Evolutionary conservation across 495 filamentous ascomycete species (phyloP).

Genomic region (Xylaria palmicola): DNA sequence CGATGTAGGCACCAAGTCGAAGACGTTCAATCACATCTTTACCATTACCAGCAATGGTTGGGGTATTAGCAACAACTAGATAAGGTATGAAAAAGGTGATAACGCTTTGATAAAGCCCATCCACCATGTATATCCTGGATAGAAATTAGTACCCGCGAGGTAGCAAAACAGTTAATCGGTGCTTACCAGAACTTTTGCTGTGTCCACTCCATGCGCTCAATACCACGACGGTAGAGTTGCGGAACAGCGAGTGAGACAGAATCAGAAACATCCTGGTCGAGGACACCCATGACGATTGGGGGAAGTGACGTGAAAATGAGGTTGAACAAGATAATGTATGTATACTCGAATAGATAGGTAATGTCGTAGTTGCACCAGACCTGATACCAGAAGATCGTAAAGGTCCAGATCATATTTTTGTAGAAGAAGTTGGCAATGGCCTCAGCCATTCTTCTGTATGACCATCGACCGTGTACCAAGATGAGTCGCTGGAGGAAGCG

Average conservation of each 20-base stretch:
- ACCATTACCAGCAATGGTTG: slow-evolving; percentile 66
- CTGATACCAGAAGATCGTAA: slow-evolving; percentile 97
- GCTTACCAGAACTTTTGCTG: slow-evolving; percentile 92
- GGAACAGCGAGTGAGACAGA: slow-evolving; percentile 91
- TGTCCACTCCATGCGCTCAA: slow-evolving; percentile 97
- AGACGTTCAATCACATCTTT: slow-evolving; percentile 69
- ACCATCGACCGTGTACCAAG: slow-evolving; percentile 95
- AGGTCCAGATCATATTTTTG: slow-evolving; percentile 99
- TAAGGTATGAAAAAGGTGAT: slow-evolving; percentile 93
- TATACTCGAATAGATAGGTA: slow-evolving; percentile 95
- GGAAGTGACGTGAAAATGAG: slow-evolving; percentile 95
- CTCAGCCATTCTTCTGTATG: slow-evolving; percentile 88
- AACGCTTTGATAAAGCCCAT: slow-evolving; percentile 92
- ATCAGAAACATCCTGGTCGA: slow-evolving; percentile 97
- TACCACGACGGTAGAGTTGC: slow-evolving; percentile 92
- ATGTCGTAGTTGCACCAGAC: slow-evolving; percentile 94
- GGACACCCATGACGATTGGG: slow-evolving; percentile 92
- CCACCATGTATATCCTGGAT: slow-evolving; percentile 84
- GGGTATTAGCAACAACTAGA: slow-evolving; percentile 66
- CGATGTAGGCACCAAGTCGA: slow-evolving; percentile 82
- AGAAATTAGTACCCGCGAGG: slow-evolving; percentile 27
- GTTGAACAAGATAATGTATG: slow-evolving; percentile 94
- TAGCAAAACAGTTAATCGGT: not conserved
- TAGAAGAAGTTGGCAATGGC: slow-evolving; percentile 99
- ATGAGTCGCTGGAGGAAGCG: slow-evolving; percentile 87